Base-by-base conservation (phyloP, 2,329 filamentous ascomycete genomes). In the Calcarisporium arbuscula region DNA sequence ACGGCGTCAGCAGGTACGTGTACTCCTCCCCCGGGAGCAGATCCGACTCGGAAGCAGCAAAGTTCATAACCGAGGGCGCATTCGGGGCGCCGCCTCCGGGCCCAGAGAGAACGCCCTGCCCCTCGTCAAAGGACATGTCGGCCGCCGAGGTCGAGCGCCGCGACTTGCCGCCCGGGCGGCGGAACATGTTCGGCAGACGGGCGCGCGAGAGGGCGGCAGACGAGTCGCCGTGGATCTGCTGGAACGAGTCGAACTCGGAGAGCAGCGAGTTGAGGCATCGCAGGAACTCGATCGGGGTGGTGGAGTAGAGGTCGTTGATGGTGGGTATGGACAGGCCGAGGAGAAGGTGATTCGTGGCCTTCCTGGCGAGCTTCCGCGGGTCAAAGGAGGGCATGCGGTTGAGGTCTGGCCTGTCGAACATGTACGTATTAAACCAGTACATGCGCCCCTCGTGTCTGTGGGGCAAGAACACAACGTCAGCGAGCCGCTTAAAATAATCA, bases 341-440 rank as follows among this genome's bases (percentile, higher is more conserved):
- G 20, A 96, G 75, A 38, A 98, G 79, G 58, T 90, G 94, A 58
- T 95, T 95, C 33, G 88, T 94, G 22, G 92, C 90, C 48, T 92
- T 85, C 39, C 89, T 83, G 42, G 86, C 82, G 31, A 95, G 77
- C 54, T 90, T 92, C 44, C 84, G 80, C 5, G 78, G 67, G 39
- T 94, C 85, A 54, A 94, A 90, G 54, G 87, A 94, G 29, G 90
- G 81, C 67, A 95, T 82, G 52, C 82, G 80, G 33, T 74, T 67
- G 21, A 96, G 72, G 58, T 95, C 87, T 19, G 76, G 61, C 51
- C 86, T 84, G 45, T 88, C 85, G 61, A 95, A 95, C 53, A 94
- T 83, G 41, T 95, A 77, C 0, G 92, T 95, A 63, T 95, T 95
- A 70, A 96, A 95, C 89, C 92, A 96, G 67, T 94, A 96, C 27